A percentile compares a stretch with the other conserved stretches of the same genome.
Evolutionary conservation across 2,329 filamentous ascomycete genomes (phyloP).

Genomic region (Verticillium albo-atrum): DNA sequence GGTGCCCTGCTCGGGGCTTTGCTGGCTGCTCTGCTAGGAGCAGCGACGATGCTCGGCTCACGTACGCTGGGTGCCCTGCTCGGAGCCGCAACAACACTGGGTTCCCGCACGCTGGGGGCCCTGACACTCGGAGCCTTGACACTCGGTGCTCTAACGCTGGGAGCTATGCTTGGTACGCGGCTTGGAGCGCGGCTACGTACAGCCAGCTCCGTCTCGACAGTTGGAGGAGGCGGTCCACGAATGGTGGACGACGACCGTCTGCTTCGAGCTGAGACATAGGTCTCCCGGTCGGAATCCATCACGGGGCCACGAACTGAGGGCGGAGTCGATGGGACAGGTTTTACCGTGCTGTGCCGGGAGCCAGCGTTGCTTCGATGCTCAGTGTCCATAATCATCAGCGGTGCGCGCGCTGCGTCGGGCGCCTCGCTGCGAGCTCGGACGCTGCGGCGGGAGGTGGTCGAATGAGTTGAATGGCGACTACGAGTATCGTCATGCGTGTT

Average conservation of each 20-base stretch:
- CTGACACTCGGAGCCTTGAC: not conserved
- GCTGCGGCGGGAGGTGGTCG: constrained; percentile 21
- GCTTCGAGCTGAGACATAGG: constrained; percentile 39
- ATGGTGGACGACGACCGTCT: constrained; percentile 30
- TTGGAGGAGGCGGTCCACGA: constrained; percentile 20
- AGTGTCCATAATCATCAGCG: constrained; percentile 33
- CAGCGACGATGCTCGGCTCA: not conserved
- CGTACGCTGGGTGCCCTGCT: constrained; percentile 1
- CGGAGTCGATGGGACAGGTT: not conserved
- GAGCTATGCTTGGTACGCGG: constrained; percentile 16
- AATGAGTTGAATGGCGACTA: constrained; percentile 35
- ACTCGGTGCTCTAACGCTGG: constrained; percentile 18
- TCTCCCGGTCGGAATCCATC: constrained; percentile 29
- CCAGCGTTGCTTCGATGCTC: constrained; percentile 36
- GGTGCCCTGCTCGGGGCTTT: constrained; percentile 1
- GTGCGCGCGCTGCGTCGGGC: constrained; percentile 22
- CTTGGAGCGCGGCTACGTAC: constrained; percentile 25
- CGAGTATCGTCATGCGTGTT: constrained; percentile 34
- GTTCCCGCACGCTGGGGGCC: not conserved
- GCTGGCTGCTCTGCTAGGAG: constrained; percentile 1
- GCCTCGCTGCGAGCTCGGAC: constrained; percentile 37
- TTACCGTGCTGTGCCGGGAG: constrained; percentile 28
- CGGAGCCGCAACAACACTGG: constrained; percentile 1
- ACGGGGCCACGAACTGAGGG: constrained; percentile 2
- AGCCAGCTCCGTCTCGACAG: constrained; percentile 20